Evolutionary conservation across 352 stramenopile genomes (phyloP), one percentile per base, ranked within the genome.

Genomic region (Hyaloperonospora brassicae): DNA sequence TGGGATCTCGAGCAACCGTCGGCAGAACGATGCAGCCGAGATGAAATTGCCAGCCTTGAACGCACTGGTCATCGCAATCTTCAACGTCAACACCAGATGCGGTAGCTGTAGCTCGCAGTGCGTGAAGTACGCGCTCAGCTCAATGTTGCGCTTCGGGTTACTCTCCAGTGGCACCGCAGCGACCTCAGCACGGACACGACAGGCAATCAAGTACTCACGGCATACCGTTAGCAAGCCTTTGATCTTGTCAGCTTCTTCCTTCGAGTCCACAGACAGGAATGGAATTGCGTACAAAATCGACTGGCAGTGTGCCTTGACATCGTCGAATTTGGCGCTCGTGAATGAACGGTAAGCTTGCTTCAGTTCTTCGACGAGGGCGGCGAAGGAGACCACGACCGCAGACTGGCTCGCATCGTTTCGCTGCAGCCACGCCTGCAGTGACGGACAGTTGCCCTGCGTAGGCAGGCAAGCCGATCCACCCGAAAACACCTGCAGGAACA

Each of bases 1-100:
- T 30, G 92, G 94, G 45, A 99, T 93, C 65, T 99, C 96, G 22
- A 99, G 73, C 64, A 99, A 65, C n/a, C 97, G 88, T 38, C 95
- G 88, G n/a, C 96, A 98, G 80, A 99, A 99, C 55, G 90, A 97
- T 35, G 96, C 96, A 21, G 97, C 97, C 17, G 93, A 96, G 76
- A 99, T 99, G 62, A 97, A 99, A 70, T 99, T 99, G 79, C 98
- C 98, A 57, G 97, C 89, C 79, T 99, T 99, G 78, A 98, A 99
- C 31, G 97, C 88, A 55, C 95, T 96, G 42, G 95, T 97, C 97
- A 99, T 99, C 17, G 97, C 97, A 69, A 97, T 97, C 72, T 98
- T 97, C 21, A 99, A 88, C 27, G 96, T 97, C 41, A 99, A 85
- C 50, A 99, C 77, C 53, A 98, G 70, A 70, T 99, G 97, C 40